Evolutionary conservation across 2,329 filamentous ascomycete genomes (phyloP).

Genomic region (Lachnellula cervina): DNA sequence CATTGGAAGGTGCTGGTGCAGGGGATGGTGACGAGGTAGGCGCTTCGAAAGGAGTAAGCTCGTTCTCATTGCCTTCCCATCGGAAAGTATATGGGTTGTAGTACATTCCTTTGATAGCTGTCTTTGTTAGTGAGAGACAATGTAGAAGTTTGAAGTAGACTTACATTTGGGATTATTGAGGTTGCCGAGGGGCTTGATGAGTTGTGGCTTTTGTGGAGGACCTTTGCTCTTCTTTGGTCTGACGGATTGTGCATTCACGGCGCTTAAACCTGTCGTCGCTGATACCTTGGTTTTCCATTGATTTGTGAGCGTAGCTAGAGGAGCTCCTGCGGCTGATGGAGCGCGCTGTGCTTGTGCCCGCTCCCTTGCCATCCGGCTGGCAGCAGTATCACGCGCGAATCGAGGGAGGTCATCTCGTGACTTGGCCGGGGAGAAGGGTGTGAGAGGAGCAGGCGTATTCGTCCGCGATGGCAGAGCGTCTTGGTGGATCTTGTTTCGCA

Average conservation of each 20-base stretch:
- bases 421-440: constrained; percentile 44
- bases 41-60: constrained; percentile 70
- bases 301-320: constrained; percentile 44
- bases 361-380: constrained; percentile 61
- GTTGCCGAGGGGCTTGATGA: constrained; percentile 79
- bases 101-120: constrained; percentile 89
- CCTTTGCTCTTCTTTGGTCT: constrained; percentile 52
- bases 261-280: constrained; percentile 38
- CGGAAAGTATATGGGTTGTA: constrained; percentile 83
- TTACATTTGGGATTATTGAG: constrained; percentile 76
- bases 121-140: constrained; percentile 28
- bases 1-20: constrained; percentile 39
- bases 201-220: constrained; percentile 69
- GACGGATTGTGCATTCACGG: constrained; percentile 42
- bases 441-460: constrained; percentile 48
- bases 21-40: constrained; percentile 51
- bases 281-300: constrained; percentile 34
- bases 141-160: constrained; percentile 29
- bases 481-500: constrained; percentile 54
- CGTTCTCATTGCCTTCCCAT: constrained; percentile 97
- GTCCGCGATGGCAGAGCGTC: constrained; percentile 51
- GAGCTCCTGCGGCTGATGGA: constrained; percentile 43
- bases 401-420: constrained; percentile 50
- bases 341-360: constrained; percentile 56
- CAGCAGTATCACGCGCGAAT: constrained; percentile 61